Evolutionary conservation across 2,329 filamentous ascomycete genomes (phyloP), one percentile per base, ranked within the genome.

Genomic region (Fusarium virguliforme): DNA sequence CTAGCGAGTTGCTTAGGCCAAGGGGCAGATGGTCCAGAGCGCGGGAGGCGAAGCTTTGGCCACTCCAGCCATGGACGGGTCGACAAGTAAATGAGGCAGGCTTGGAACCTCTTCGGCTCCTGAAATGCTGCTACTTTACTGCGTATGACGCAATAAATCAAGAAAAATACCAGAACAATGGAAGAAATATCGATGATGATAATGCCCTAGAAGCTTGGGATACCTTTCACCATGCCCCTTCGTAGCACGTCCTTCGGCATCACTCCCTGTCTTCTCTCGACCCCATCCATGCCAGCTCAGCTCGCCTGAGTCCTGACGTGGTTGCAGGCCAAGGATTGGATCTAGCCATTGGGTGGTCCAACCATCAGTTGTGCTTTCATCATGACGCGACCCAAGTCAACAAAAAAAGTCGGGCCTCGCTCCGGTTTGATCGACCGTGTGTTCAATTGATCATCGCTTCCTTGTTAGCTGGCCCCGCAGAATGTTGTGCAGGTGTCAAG

Each of bases 1-100:
- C 61, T 46, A 56, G 54, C 43, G 48, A 57, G 32, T 61, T 66
- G 69, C 73, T 74, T 65, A 46, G 64, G 43, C 66, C 68, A 75
- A 71, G 73, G 68, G 68, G 68, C 68, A 71, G 54, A 41, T 41
- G 56, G 56, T 61, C 70, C 56, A 55, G 41, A 67, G 38, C 64
- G 54, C 53, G 30, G 37, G 38, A 53, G 40, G 26, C 51, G 51
- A 18, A 64, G 54, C 46, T 56, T 37, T 30, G 54, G 26, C 24
- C 54, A 43, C 18, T 18, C 18, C 18, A 18, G 18, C 18, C 18
- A 32, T 26, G 18, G 8, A 24, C 41, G 41, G 8, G 41, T 46
- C 28, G 41, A 28, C n/a, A 48, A 48, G 30, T 48, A 30, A 48
- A 48, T 48, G 43, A 48, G 26, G 43, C 43, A 48, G 15, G 8